These are phyloP conservation scores for Dictyostelium brefeldianum DNA, from an alignment of 78 protist genomes.

Conservation along the genomic window DNA sequence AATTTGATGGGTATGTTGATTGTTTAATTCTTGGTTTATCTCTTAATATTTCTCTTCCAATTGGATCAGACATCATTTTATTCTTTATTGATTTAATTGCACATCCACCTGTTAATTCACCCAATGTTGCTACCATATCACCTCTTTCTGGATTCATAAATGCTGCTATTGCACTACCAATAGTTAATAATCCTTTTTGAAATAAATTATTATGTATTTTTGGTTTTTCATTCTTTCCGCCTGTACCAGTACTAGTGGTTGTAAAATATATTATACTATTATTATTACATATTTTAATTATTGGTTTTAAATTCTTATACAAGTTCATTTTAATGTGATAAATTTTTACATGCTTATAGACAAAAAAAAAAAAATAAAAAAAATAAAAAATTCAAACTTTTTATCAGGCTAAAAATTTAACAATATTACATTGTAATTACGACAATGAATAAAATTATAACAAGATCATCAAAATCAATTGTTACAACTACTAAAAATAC, in stretches of 20 bases:
- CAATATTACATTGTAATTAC: too few relatives aligned
- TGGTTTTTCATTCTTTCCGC: background rate
- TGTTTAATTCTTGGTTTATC: slow-evolving; percentile 45
- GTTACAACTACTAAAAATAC: background rate
- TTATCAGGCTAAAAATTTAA: too few relatives aligned
- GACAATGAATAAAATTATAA: too few relatives aligned
- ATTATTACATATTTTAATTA: background rate
- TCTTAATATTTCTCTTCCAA: slow-evolving; percentile 30
- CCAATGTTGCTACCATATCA: slow-evolving; percentile 76
- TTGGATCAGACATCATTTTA: slow-evolving; percentile 53
- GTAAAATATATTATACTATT: background rate
- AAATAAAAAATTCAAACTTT: too few relatives aligned
- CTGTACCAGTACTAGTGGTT: background rate
- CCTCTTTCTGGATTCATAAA: slow-evolving; percentile 64
- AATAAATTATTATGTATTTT: slow-evolving; percentile 45
- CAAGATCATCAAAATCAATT: too few relatives aligned
- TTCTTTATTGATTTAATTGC: slow-evolving; percentile 40
- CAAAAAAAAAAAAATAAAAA: too few relatives aligned
- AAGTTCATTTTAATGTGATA: too few relatives aligned
- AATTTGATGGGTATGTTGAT: slow-evolving; percentile 16
- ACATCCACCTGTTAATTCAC: slow-evolving; percentile 73
- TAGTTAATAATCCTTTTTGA: slow-evolving; percentile 67
- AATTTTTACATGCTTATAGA: too few relatives aligned
- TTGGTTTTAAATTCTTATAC: too few relatives aligned
- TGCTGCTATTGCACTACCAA: slow-evolving; percentile 63